phyloP scores from a whole-genome alignment of 371 early-diverging fungal genomes.

The Enterocytospora artemiae region DNA sequence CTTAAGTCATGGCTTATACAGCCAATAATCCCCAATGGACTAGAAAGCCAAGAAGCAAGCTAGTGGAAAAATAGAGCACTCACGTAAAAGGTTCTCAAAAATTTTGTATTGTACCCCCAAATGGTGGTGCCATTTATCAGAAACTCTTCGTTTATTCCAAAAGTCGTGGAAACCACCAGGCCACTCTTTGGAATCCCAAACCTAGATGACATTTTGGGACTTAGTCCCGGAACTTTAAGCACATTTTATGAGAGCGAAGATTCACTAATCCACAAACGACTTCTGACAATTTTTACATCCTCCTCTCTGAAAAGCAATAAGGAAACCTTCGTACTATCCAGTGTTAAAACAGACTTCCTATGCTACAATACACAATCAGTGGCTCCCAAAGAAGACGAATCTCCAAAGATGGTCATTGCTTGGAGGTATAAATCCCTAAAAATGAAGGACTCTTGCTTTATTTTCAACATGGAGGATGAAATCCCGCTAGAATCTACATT shows the following conservation, averaged over 20 bases:
- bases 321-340: not conserved
- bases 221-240: not conserved
- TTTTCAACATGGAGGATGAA: not conserved
- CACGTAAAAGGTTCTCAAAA: too few species aligned
- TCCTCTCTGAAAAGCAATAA: not conserved
- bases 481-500: not conserved
- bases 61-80: too few species aligned
- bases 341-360: not conserved
- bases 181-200: constrained; percentile 9
- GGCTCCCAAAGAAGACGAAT: not conserved
- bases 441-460: not conserved
- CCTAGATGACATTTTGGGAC: constrained; percentile 1
- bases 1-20: too few species aligned
- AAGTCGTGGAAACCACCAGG: not conserved
- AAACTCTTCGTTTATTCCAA: too few species aligned
- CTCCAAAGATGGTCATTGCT: not conserved
- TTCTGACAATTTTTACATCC: constrained; percentile 6
- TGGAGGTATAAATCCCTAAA: constrained; percentile 7
- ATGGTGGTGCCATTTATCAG: too few species aligned
- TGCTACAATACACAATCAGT: not conserved
- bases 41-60: too few species aligned
- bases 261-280: constrained; percentile 2
- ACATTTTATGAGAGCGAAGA: constrained; percentile 3
- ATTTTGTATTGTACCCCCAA: too few species aligned
- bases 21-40: too few species aligned